Conservation (phyloP, 345 rosid genomes). For the Anastatica hierochuntica region DNA sequence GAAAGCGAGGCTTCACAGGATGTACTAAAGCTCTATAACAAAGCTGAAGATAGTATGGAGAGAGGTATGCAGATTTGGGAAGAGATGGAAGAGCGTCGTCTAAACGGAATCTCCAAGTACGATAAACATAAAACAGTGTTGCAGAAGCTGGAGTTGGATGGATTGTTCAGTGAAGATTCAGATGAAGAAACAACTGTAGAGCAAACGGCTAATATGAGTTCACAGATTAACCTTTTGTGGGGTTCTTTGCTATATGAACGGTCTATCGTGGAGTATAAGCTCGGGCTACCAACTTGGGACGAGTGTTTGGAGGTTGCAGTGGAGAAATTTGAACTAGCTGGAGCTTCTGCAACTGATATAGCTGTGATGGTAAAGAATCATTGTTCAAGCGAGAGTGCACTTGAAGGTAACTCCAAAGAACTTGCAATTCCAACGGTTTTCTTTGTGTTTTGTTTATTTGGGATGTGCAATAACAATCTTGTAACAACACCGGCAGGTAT, state of each 20-base stretch:
- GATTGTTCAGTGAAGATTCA: conserved; percentile 45
- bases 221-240: conserved; percentile 92
- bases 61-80: conserved; percentile 97
- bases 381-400: conserved; percentile 72
- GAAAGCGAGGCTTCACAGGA: conserved; percentile 63
- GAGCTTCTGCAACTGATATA: conserved; percentile 90
- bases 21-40: conserved; percentile 79
- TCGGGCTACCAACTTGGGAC: no score
- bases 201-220: conserved; percentile 72
- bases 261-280: conserved; percentile 86
- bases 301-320: conserved; percentile 92
- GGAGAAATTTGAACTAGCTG: conserved; percentile 95
- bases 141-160: conserved; percentile 62
- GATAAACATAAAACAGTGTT: conserved; percentile 56
- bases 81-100: conserved; percentile 80
- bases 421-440: no score
- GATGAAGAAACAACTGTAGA: conserved; percentile 76
- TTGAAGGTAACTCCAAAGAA: conserved; percentile 61
- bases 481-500: conserved; percentile 36
- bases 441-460: no score
- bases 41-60: conserved; percentile 97
- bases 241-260: conserved; percentile 93
- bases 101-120: conserved; percentile 73
- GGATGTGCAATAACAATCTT: neutral
- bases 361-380: conserved; percentile 99